Evolutionary conservation across 2,329 filamentous ascomycete genomes (phyloP).

Genomic region (Microdochium nivale): DNA sequence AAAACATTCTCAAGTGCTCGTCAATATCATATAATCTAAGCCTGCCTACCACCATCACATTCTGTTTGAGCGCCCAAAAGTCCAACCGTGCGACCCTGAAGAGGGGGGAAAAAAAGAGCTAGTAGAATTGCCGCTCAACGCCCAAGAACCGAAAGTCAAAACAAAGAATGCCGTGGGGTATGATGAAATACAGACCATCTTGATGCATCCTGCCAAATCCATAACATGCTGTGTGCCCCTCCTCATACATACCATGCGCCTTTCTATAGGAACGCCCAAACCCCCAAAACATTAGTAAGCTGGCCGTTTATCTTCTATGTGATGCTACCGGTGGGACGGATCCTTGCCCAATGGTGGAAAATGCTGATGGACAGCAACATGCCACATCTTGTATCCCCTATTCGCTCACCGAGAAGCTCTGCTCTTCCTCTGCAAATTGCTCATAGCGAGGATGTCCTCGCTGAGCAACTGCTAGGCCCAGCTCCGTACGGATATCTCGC

Average conservation of each 20-base stretch:
- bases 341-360: neutral
- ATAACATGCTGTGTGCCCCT: neutral
- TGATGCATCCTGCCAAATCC: neutral
- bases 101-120: neutral
- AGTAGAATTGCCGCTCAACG: neutral
- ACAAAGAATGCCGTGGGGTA: neutral
- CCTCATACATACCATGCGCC: neutral
- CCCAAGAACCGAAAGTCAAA: neutral
- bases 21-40: no score
- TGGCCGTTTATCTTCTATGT: neutral
- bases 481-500: constrained; percentile 56
- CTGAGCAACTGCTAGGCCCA: constrained; percentile 28
- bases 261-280: neutral
- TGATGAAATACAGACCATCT: neutral
- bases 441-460: neutral
- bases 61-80: no score
- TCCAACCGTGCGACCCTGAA: neutral
- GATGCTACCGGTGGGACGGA: neutral
- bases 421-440: neutral
- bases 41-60: no score
- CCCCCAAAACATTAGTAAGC: neutral
- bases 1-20: no score
- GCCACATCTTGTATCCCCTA: neutral
- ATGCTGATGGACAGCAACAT: neutral
- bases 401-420: neutral